Evolutionary conservation across 768 basidiomycete genomes (phyloP), one percentile per base, ranked within the genome.

Genomic region (Imleria badia): DNA sequence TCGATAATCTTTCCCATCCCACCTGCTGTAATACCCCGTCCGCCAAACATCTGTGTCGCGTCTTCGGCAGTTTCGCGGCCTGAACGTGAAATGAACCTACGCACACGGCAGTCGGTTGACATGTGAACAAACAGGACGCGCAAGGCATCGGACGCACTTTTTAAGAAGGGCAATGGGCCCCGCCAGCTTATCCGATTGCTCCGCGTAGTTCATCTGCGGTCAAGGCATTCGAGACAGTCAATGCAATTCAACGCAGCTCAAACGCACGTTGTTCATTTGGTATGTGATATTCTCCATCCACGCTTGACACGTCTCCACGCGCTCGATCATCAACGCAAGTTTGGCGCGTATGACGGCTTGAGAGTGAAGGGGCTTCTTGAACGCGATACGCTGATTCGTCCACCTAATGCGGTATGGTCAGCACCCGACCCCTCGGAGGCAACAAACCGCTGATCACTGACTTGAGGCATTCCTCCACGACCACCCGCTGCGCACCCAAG

Each of bases 401-500:
- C 94, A 98, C 65, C 89, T 92, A 55, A 50, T 51, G n/a, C 19
- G 15, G 44, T 52, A 54, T 41, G 3, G 29, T 69, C 48, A 57
- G 43, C 35, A 33, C 29, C 38, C 20, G n/a, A 48, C 29, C 13
- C 3, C 26, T 26, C 26, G 26, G 6, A 41, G 47, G 15, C 36
- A 35, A 54, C 26, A 34, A 22, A 17, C 35, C 7, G 14, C 13
- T 8, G 6, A 6, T 2, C 30, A 55, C 35, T 65, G 75, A 89
- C 86, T 94, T 94, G 62, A 96, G 74, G 65, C 89, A 93, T 71
- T 97, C 94, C 66, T 96, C 94, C 17, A 95, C 89, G 41, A 90
- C 78, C 22, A 86, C 70, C 39, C 94, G 81, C 62, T 95, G 93
- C 34, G 87, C 82, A 39, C 87, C 76, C 56, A 91, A 78, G 46